A percentile compares a stretch with the other conserved stretches of the same genome.
Evolutionary conservation across 768 basidiomycete species (phyloP).

Genomic region (Mycena leptocephala): DNA sequence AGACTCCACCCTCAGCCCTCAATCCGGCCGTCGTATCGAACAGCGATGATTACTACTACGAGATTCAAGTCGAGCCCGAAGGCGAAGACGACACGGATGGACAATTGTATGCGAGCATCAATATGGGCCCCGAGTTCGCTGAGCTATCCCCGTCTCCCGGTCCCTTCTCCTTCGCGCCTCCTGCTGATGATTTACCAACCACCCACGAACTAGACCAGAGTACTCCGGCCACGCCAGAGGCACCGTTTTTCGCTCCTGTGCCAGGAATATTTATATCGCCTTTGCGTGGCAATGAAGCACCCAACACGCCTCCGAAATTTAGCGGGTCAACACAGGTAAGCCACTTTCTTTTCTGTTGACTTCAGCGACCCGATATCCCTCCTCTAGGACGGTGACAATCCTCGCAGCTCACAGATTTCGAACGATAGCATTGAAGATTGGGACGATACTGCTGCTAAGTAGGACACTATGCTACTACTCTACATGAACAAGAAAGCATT

Average conservation of each 20-base stretch:
- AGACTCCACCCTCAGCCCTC: background rate
- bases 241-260: constrained; percentile 51
- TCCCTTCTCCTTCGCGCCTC: constrained; percentile 47
- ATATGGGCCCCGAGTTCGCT: constrained; percentile 13
- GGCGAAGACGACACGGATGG: constrained; percentile 32
- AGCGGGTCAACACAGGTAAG: background rate
- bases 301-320: constrained; percentile 5
- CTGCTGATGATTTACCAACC: constrained; percentile 30
- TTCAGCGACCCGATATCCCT: background rate
- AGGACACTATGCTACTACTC: constrained; percentile 16
- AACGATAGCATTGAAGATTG: constrained; percentile 60
- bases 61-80: constrained; percentile 27
- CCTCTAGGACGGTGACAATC: background rate
- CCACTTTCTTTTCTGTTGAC: background rate
- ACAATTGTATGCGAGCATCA: constrained; percentile 25
- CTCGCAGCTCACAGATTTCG: constrained; percentile 43
- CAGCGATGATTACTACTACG: constrained; percentile 32
- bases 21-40: constrained; percentile 3
- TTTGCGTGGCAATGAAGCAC: constrained; percentile 35
- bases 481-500: constrained; percentile 34
- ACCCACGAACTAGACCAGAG: background rate
- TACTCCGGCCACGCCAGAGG: constrained; percentile 20
- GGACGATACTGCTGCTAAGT: constrained; percentile 38
- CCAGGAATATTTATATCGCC: constrained; percentile 58
- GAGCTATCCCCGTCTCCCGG: constrained; percentile 37